phyloP scores from a whole-genome alignment of 768 basidiomycete genomes.

The Phlegmacium glaucopus region DNA sequence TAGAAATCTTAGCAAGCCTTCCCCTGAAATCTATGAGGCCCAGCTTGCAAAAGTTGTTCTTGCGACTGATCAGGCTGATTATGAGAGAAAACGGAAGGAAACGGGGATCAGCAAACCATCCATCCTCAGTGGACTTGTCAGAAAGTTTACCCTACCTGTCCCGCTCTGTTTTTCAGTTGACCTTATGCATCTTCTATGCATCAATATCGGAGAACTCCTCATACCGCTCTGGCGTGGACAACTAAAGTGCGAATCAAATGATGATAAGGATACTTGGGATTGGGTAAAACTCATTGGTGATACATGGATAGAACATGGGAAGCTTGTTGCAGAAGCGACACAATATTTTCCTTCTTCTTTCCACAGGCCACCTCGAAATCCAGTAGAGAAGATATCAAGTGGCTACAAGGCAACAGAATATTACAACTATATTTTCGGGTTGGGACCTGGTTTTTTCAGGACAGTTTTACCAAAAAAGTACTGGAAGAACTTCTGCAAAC shows the following conservation, averaged over 20 bases:
- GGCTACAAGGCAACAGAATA: no score
- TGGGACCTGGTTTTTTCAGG: no score
- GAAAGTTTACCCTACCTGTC: background rate
- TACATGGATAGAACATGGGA: constrained; percentile 9
- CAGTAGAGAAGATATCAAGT: constrained; percentile 7
- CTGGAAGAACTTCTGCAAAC: no score
- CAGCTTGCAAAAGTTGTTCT: background rate
- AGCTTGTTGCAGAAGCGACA: constrained; percentile 5
- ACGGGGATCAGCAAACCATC: background rate
- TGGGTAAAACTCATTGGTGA: constrained; percentile 7
- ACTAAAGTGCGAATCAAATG: background rate
- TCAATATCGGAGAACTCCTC: constrained; percentile 3
- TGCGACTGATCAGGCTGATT: background rate
- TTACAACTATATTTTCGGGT: no score
- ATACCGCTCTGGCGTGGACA: background rate
- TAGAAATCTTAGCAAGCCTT: background rate
- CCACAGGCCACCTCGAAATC: constrained; percentile 5
- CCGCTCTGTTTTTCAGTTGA: constrained; percentile 11
- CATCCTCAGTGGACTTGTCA: background rate
- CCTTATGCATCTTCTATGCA: constrained; percentile 6
- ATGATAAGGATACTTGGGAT: constrained; percentile 6
- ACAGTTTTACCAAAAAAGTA: no score
- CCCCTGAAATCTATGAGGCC: background rate
- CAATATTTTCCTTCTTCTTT: constrained; percentile 3
- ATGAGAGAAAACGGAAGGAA: background rate